Base-by-base conservation (phyloP, 1,139 yeast genomes). In the Candida sojae region DNA sequence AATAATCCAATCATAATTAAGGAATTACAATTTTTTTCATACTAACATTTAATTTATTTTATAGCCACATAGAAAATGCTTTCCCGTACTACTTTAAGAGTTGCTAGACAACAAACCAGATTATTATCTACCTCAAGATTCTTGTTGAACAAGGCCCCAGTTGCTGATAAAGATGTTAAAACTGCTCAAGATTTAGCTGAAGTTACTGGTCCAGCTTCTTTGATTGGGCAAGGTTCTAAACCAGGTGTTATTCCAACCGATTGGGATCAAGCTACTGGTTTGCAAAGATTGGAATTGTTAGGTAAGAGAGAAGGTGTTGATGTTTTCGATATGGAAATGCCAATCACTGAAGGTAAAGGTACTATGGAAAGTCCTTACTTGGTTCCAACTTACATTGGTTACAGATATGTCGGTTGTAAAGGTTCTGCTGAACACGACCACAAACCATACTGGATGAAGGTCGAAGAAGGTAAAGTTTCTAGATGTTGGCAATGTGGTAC, bases 401-500 rank as follows among this genome's bases (percentile, higher is more conserved):
- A 84, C 80, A 89, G 98, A 80, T 92, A 90, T 68, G 93, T 95
- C 62, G 99, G 98, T 54, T 93, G 99, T 79, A 88, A 96, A 59
- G 99, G 99, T 67, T 83, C 89, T 61, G 64, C 61, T 37, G 96
- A 93, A 53, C 97, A 91, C 59, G 82, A 89, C 53, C 98, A 92
- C 77, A 84, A 83, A 62, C 84, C 90, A 59, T 84, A 84, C 84
- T 93, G 99, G 98, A 82, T 93, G 77, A 86, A 86, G 75, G 96
- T 96, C 62, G 87, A 92, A 60, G 83, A 80, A 58, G 89, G 83
- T 49, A 77, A 88, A 73, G 86, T 86, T 57, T 89, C 89, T 59
- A 91, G 99, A 84, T 95, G 98, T 79, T 90, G 97, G 96, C 97
- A 92, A 72, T 93, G 98, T 73, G 99, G 99, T 71, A 86, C 92